Base-by-base conservation (phyloP, 2,329 filamentous ascomycete species). In the Salinomyces thailandicus region DNA sequence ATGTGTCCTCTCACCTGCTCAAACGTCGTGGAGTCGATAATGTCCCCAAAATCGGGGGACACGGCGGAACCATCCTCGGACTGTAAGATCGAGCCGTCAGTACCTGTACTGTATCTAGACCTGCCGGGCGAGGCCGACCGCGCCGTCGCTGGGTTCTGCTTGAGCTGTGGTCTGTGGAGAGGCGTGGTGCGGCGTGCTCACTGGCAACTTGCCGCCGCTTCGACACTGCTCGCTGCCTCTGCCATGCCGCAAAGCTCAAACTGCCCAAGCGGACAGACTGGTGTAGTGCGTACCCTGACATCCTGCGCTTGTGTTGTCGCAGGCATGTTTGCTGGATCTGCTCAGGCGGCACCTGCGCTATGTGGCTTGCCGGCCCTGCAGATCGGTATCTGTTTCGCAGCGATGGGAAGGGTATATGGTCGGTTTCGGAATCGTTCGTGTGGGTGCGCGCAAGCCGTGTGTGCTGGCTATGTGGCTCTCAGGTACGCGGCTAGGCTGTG, bases 1-100 rank as follows among this genome's bases (percentile, higher is more conserved):
- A n/a, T 20, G 9, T 3, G n/a, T n/a, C n/a, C n/a, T 35, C 37
- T 38, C 37, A 56, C 54, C 68, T 96, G 91, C 52, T 80, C 78
- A 54, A 98, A 98, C 38, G 86, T 93, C 37, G 63, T 59, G 43
- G 69, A 65, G 60, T 96, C 89, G 62, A 98, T 79, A 57, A 72
- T 71, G 47, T 91, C 82, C 41, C 76, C 78, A 47, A 85, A 75
- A 42, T 83, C 75, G 41, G 70, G 68, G 52, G 77, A 60, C 43
- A 62, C 67, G 38, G 65, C 31, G 40, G 60, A 57, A 36, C 62
- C 65, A 44, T 70, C 63, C 50, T 68, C 64, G 62, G 65, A 57
- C 60, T 63, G 46, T 40, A 32, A 36, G 38, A 42, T 27, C 36
- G 37, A 43, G 31, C 38, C 45, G 47, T 55, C 47, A 57, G 51